phyloP scores from a whole-genome alignment of 2,329 filamentous ascomycete species.

The Aspergillus novoparasiticus region DNA sequence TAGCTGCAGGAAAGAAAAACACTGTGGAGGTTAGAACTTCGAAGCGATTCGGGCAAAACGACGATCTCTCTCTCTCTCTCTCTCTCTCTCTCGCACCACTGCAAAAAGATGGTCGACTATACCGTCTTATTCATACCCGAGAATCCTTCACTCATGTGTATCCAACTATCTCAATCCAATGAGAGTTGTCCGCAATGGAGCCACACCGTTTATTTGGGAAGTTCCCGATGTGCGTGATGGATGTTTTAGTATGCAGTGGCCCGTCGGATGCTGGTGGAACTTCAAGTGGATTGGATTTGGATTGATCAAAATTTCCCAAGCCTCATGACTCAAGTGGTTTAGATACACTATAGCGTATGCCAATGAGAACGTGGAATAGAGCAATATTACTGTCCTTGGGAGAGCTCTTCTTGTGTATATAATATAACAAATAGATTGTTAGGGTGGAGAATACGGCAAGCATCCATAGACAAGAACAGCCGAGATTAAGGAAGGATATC shows the following conservation, averaged over 20 bases:
- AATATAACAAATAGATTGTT: not conserved
- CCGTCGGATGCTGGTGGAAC: not conserved
- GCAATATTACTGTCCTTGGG: not conserved
- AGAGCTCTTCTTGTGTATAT: not conserved
- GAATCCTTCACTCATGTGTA: not conserved
- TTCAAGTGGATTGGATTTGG: not conserved
- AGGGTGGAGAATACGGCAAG: not conserved
- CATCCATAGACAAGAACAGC: not conserved
- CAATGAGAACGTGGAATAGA: not conserved
- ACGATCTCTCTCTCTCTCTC: not conserved
- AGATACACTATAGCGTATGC: not conserved
- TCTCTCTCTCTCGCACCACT: not conserved
- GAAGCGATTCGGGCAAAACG: not conserved
- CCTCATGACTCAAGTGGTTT: not conserved
- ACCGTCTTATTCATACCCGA: not conserved
- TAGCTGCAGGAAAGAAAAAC: not conserved
- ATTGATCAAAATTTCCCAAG: not conserved
- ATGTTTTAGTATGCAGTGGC: not conserved
- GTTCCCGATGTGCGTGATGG: not conserved
- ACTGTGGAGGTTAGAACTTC: not conserved
- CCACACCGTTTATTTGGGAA: not conserved
- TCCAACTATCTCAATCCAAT: not conserved
- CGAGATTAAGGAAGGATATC: too few species aligned
- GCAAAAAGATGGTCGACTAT: not conserved
- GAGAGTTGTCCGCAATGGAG: not conserved